phyloP scores from a whole-genome alignment of 441 rosid species.

The Pelargonium australe region DNA sequence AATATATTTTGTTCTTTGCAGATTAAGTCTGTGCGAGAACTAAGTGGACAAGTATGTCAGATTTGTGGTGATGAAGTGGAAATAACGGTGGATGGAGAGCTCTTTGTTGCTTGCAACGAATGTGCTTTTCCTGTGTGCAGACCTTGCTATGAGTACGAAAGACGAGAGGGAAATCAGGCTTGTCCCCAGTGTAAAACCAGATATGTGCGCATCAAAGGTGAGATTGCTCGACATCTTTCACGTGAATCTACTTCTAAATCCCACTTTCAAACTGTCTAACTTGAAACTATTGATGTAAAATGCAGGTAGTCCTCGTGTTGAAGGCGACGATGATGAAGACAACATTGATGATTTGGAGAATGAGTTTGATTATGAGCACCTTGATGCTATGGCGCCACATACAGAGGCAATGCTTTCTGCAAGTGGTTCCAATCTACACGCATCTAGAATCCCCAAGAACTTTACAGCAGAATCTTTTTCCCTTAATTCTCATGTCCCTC shows the following conservation, averaged over 20 bases:
- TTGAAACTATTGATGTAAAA: slow-evolving; percentile 13
- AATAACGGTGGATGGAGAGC: slow-evolving; percentile 55
- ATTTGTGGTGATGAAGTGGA: slow-evolving; percentile 82
- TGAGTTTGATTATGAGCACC: slow-evolving; percentile 46
- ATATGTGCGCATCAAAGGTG: slow-evolving; percentile 71
- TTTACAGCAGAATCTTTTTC: slow-evolving; percentile 45
- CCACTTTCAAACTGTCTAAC: background rate
- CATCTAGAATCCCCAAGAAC: slow-evolving; percentile 35
- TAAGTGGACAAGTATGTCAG: slow-evolving; percentile 69
- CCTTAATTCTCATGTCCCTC: slow-evolving; percentile 41
- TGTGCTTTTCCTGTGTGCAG: slow-evolving; percentile 91
- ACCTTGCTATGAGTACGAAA: slow-evolving; percentile 82
- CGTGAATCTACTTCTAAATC: background rate
- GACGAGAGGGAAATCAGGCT: slow-evolving; percentile 75
- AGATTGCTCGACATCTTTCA: slow-evolving; percentile 11
- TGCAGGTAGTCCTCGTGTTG: slow-evolving; percentile 71
- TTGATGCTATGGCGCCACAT: slow-evolving; percentile 37
- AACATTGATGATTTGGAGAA: slow-evolving; percentile 62
- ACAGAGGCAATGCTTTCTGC: slow-evolving; percentile 45
- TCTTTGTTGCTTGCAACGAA: slow-evolving; percentile 83
- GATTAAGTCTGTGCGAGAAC: slow-evolving; percentile 60
- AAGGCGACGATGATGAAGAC: slow-evolving; percentile 84
- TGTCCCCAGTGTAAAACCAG: slow-evolving; percentile 84
- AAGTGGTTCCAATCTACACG: slow-evolving; percentile 29
- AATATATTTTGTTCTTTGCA: slow-evolving; percentile 23